phyloP scores from a whole-genome alignment of 2,329 filamentous ascomycete species.

The Tolypocladium amazonense region DNA sequence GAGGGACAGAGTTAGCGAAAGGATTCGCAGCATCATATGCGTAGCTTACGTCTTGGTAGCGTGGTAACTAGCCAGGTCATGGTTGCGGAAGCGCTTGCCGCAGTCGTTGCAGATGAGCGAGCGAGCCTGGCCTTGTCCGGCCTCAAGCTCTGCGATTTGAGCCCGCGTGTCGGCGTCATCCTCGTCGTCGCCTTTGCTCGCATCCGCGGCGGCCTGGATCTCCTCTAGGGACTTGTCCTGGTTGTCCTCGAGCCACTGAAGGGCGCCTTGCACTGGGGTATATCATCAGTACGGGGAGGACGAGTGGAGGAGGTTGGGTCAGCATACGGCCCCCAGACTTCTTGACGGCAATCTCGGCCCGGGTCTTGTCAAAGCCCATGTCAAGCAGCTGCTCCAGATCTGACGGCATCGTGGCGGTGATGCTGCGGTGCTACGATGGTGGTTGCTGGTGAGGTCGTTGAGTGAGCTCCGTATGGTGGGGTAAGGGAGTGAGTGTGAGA shows the following conservation, averaged over 20 bases:
- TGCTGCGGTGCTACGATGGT: constrained; percentile 3
- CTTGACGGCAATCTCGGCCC: constrained; percentile 74
- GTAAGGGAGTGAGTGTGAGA: constrained; percentile 3
- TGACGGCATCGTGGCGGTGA: constrained; percentile 40
- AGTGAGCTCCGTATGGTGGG: constrained; percentile 7
- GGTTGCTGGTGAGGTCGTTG: not conserved
- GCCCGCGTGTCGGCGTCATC: constrained; percentile 37
- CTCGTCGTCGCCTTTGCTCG: constrained; percentile 31
- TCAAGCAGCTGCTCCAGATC: constrained; percentile 53
- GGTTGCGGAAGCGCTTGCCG: constrained; percentile 77
- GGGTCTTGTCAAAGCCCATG: constrained; percentile 75
- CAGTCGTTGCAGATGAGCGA: constrained; percentile 93
- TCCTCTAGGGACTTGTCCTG: constrained; percentile 81
- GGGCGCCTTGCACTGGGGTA: constrained; percentile 64
- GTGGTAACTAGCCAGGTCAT: constrained; percentile 78
- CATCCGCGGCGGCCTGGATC: constrained; percentile 43
- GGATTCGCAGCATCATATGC: not conserved
- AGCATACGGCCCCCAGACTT: constrained; percentile 67
- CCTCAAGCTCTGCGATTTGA: constrained; percentile 55
- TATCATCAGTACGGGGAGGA: constrained; percentile 3
- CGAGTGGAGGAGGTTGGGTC: not conserved
- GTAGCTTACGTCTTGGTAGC: constrained; percentile 64
- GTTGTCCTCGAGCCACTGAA: constrained; percentile 92
- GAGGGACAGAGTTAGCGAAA: constrained; percentile 4
- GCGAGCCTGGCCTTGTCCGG: constrained; percentile 47